Conservation (phyloP, 2,329 filamentous ascomycete genomes). For the Pyricularia sp. region DNA sequence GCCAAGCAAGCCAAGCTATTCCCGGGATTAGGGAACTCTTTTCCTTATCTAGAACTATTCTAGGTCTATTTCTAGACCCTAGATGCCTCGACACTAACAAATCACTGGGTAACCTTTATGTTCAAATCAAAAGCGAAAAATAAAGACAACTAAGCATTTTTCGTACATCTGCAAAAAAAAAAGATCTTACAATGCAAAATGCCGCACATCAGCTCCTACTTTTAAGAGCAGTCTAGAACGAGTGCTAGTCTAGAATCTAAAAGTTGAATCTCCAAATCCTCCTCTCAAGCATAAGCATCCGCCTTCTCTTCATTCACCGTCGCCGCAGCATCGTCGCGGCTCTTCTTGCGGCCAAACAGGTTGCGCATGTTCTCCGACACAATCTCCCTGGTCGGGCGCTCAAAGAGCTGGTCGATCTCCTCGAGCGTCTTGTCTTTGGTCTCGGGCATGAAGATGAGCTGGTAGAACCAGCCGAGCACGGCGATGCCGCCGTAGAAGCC, state of each 20-base stretch:
- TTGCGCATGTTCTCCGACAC: not conserved
- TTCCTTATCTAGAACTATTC: too few species aligned
- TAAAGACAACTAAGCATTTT: too few species aligned
- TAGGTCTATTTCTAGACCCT: too few species aligned
- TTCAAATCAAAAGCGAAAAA: too few species aligned
- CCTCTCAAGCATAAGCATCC: not conserved
- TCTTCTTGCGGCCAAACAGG: not conserved
- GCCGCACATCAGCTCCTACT: too few species aligned
- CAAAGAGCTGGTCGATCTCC: not conserved
- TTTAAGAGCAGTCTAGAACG: too few species aligned
- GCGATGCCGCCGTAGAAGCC: slow-evolving; percentile 71
- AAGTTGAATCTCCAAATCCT: not conserved
- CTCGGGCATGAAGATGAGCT: slow-evolving; percentile 67
- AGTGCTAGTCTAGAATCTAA: not conserved
- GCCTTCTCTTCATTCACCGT: not conserved
- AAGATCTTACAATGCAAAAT: too few species aligned
- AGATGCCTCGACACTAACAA: too few species aligned
- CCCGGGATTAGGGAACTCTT: too few species aligned
- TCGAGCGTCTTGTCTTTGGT: slow-evolving; percentile 47
- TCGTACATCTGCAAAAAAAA: too few species aligned
- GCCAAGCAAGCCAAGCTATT: too few species aligned
- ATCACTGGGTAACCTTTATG: too few species aligned
- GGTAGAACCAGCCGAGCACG: slow-evolving; percentile 60
- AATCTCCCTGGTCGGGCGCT: not conserved
- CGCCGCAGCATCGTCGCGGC: not conserved